Base-by-base conservation (phyloP, 768 basidiomycete genomes). In the Fomitopsis serialis region DNA sequence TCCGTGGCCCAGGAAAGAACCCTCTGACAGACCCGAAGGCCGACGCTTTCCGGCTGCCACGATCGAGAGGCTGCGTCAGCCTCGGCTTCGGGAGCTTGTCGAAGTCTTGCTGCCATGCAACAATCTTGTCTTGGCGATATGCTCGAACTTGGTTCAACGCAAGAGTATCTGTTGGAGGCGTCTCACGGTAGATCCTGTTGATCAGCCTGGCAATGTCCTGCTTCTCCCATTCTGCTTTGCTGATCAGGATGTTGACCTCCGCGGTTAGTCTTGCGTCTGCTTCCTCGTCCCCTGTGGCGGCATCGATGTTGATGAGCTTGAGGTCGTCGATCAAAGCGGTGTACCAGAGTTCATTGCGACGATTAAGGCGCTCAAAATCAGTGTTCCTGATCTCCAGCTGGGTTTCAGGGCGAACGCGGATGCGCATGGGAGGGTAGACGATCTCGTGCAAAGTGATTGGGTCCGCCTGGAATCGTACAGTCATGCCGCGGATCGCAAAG, bases 41-140 rank as follows among this genome's bases (percentile, higher is more conserved):
- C 21, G 88, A 86, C 4, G 75, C 63, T 56, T 80, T 74, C 51
- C 81, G 81, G 35, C 72, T 71, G 50, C 66, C 73, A 59, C 64
- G 79, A 52, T 83, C 85, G 12, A 70, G 57, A 1, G 69, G 61
- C 65, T 77, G 74, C 57, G 68, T 67, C 61, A 77, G 74, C 60
- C 81, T 85, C 52, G 78, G 85, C 63, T 87, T 90, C 7, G 87
- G 87, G 25, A 98, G 76, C 48, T 84, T 81, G 60, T 92, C 89
- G 59, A 96, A 93, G 64, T 98, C 93, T 56, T 81, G 81, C 68
- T 99, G 94, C 91, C 95, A 98, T n/a, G 89, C 90, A 15, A 96
- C 92, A 45, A 96, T 92, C 66, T 87, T 88, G 61, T 96, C 92
- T 71, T 98, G 96, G 44, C 94, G 78, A 55, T 84, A 85, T 1